phyloP scores from a whole-genome alignment of 768 basidiomycete genomes.

The Tylopilus balloui region DNA sequence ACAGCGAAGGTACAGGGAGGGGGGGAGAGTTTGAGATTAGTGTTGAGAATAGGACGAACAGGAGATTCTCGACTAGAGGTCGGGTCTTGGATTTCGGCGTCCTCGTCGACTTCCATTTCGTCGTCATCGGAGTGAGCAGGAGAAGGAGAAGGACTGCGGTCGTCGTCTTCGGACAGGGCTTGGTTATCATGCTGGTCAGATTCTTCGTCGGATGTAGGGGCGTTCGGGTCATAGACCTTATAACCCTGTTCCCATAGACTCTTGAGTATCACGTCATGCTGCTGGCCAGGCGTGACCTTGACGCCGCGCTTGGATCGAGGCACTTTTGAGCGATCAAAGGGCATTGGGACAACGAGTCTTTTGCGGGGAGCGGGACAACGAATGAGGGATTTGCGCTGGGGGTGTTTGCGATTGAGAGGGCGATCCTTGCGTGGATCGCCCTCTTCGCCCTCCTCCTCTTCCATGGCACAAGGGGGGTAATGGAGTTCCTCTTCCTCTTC shows the following conservation, averaged over 20 bases:
- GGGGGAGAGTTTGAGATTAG: conserved; percentile 6
- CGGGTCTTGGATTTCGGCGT: conserved; percentile 25
- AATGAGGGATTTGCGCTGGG: not conserved
- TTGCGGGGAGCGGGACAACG: not conserved
- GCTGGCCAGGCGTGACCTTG: not conserved
- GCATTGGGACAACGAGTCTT: conserved; percentile 13
- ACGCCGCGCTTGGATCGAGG: conserved; percentile 20
- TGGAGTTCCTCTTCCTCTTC: conserved; percentile 41
- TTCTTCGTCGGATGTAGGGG: conserved; percentile 22
- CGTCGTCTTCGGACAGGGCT: conserved; percentile 7
- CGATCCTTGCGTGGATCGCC: conserved; percentile 20
- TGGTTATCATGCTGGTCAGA: conserved; percentile 6
- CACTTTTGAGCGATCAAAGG: conserved; percentile 14
- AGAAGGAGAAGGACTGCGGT: conserved; percentile 1
- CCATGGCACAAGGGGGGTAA: conserved; percentile 51
- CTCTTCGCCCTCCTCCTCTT: conserved; percentile 57
- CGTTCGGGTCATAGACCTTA: conserved; percentile 18
- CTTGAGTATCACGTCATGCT: not conserved
- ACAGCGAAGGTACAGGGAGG: conserved; percentile 11
- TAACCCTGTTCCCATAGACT: conserved; percentile 15
- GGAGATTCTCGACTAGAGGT: conserved; percentile 23
- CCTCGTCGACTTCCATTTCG: conserved; percentile 31
- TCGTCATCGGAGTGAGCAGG: conserved; percentile 16
- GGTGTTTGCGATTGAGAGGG: conserved; percentile 5
- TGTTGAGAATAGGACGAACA: conserved; percentile 17